phyloP scores from a whole-genome alignment of 805 yeast genomes.

The Torulaspora franciscae region DNA sequence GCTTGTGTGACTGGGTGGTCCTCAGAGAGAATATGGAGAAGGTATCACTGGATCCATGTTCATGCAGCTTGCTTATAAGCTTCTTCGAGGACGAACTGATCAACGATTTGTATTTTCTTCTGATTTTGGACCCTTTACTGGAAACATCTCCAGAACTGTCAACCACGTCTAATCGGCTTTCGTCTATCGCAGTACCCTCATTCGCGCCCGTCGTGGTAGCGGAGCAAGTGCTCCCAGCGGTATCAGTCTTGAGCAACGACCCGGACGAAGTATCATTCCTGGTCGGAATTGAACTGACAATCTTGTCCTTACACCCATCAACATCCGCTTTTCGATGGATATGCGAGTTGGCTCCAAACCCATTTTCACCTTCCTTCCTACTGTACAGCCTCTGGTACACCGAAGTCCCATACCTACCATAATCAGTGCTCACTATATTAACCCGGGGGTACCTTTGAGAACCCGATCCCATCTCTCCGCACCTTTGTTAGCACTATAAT shows the following conservation, averaged over 20 bases:
- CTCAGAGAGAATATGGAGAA: constrained; percentile 31
- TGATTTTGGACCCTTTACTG: constrained; percentile 19
- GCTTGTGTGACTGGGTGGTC: constrained; percentile 22
- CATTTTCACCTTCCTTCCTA: constrained; percentile 6
- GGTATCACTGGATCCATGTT: constrained; percentile 32
- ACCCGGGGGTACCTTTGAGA: constrained; percentile 17
- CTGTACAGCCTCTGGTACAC: constrained; percentile 28
- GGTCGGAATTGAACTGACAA: constrained; percentile 1
- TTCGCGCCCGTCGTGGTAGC: constrained; percentile 1
- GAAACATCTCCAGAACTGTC: constrained; percentile 9
- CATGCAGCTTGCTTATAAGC: constrained; percentile 32
- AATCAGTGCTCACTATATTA: constrained; percentile 36
- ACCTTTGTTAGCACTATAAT: background rate
- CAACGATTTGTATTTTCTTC: constrained; percentile 25
- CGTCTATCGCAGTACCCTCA: constrained; percentile 7
- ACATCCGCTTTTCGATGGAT: background rate
- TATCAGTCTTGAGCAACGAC: constrained; percentile 2
- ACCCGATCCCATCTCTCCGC: constrained; percentile 2
- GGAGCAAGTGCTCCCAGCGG: constrained; percentile 6
- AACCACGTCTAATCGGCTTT: constrained; percentile 6
- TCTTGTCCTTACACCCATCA: background rate
- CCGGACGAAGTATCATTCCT: constrained; percentile 3
- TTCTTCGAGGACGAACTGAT: constrained; percentile 26
- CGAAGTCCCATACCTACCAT: constrained; percentile 39
- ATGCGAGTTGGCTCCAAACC: background rate